phyloP scores from a whole-genome alignment of 2,329 filamentous ascomycete species.

The Thelonectria olida region DNA sequence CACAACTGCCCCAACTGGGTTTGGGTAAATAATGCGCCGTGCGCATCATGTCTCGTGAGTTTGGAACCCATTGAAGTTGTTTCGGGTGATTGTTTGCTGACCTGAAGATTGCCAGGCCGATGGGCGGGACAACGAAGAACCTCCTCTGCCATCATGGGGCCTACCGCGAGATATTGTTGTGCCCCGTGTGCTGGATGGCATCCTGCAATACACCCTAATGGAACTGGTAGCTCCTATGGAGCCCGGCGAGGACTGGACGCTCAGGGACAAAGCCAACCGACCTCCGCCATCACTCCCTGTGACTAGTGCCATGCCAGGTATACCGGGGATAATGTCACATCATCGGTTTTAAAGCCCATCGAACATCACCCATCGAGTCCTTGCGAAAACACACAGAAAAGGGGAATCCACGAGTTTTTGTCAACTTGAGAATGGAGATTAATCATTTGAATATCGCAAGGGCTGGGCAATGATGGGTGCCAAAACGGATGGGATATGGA shows the following conservation, averaged over 20 bases:
- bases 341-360: constrained; percentile 33
- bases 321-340: constrained; percentile 37
- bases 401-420: constrained; percentile 16
- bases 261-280: constrained; percentile 45
- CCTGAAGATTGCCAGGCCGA: constrained; percentile 50
- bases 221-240: constrained; percentile 52
- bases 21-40: constrained; percentile 60
- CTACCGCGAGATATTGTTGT: constrained; percentile 54
- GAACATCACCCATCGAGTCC: constrained; percentile 21
- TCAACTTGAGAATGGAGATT: constrained; percentile 30
- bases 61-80: neutral
- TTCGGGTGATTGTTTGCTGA: constrained; percentile 22
- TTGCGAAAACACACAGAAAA: constrained; percentile 25
- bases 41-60: constrained; percentile 60
- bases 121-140: constrained; percentile 56
- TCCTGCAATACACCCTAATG: constrained; percentile 58
- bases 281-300: constrained; percentile 42
- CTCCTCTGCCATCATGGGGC: constrained; percentile 38
- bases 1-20: constrained; percentile 65
- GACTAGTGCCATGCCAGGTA: constrained; percentile 42
- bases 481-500: constrained; percentile 17
- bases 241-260: constrained; percentile 49
- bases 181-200: constrained; percentile 55
- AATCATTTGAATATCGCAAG: constrained; percentile 29
- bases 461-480: constrained; percentile 9